These are phyloP conservation scores for Pulveroboletus sp. DNA, from an alignment of 768 basidiomycete genomes.

Conservation along the genomic window DNA sequence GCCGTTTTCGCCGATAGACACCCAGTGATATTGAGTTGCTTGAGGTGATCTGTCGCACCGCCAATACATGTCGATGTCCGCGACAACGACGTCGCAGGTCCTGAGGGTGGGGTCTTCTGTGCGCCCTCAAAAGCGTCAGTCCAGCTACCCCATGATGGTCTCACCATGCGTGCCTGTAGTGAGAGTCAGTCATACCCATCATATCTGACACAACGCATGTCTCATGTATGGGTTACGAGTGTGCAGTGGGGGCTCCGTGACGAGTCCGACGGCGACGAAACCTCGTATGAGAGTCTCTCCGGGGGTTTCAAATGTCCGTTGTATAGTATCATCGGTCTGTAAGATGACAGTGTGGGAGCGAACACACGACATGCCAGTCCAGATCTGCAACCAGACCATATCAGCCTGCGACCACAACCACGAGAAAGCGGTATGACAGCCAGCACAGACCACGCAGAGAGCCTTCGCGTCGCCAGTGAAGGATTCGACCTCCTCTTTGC, in stretches of 20 bases:
- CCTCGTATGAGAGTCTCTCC: too few relatives aligned
- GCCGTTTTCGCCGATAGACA: constrained; percentile 67
- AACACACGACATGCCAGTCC: not conserved
- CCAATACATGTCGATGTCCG: constrained; percentile 43
- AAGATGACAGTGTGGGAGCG: not conserved
- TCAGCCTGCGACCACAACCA: constrained; percentile 2
- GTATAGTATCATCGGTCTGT: not conserved
- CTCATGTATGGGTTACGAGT: too few relatives aligned
- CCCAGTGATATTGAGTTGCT: constrained; percentile 72
- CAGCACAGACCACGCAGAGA: constrained; percentile 23
- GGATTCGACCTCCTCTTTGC: constrained; percentile 69
- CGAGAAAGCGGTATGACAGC: not conserved
- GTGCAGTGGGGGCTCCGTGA: too few relatives aligned
- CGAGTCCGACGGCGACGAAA: too few relatives aligned
- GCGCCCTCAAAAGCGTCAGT: too few relatives aligned
- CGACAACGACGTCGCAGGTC: not conserved
- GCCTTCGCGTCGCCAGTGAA: constrained; percentile 33
- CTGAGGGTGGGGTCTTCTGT: not conserved
- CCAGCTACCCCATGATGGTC: too few relatives aligned
- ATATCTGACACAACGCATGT: too few relatives aligned
- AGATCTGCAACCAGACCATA: not conserved
- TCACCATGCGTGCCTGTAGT: too few relatives aligned
- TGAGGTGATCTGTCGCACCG: constrained; percentile 41
- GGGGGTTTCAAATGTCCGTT: too few relatives aligned
- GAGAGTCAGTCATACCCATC: too few relatives aligned